Conservation (phyloP, 73 alveolate species). For the Urostyla sp. region DNA sequence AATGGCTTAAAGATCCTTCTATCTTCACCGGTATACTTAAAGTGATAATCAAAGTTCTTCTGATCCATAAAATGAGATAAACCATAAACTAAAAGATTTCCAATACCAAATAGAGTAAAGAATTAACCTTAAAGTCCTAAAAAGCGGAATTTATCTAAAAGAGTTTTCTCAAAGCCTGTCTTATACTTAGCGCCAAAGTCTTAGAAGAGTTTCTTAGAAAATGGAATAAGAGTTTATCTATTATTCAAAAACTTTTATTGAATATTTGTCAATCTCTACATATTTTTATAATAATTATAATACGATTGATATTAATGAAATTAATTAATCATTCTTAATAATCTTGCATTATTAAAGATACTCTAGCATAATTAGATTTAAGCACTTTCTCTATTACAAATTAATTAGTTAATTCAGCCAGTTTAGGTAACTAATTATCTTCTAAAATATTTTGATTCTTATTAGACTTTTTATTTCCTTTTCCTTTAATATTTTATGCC, state of each 20-base stretch:
- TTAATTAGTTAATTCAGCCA: constrained; percentile 25
- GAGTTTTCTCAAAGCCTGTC: constrained; percentile 25
- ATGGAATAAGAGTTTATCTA: background rate
- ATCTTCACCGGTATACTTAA: background rate
- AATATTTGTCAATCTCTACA: too few relatives aligned
- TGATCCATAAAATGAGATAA: background rate
- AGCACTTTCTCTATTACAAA: constrained; percentile 27
- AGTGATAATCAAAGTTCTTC: constrained; percentile 12
- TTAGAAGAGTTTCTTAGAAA: background rate
- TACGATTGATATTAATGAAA: background rate
- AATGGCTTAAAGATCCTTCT: background rate
- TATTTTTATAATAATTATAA: too few relatives aligned
- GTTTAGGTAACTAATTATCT: background rate
- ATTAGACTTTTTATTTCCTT: background rate
- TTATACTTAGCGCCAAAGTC: background rate
- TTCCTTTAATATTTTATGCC: constrained; percentile 6
- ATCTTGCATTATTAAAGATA: background rate
- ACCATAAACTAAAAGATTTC: constrained; percentile 15
- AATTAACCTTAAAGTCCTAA: background rate
- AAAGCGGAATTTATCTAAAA: background rate
- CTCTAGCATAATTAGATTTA: constrained; percentile 25
- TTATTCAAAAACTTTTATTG: background rate
- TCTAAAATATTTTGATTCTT: constrained; percentile 1
- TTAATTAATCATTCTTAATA: background rate
- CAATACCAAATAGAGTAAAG: constrained; percentile 20